Evolutionary conservation across 75 land plant genomes (phyloP).

Genomic region (Picea sitchensis): DNA sequence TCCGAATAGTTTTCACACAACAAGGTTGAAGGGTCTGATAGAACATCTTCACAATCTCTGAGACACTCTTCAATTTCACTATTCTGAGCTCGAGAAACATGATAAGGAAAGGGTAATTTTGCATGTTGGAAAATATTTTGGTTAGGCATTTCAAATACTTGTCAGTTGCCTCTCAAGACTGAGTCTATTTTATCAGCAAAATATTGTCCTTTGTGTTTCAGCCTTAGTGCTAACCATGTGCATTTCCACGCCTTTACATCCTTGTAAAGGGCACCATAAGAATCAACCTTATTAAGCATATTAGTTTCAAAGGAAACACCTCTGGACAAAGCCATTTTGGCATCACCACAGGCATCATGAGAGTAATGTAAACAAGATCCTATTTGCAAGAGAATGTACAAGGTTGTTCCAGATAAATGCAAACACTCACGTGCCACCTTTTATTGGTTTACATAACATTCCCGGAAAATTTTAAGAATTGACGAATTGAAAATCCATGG

Average conservation of each 20-base stretch:
- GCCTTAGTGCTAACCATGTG: background rate
- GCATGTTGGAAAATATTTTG: background rate
- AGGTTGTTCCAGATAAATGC: too few relatives aligned
- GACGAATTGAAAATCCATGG: too few relatives aligned
- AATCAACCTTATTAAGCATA: background rate
- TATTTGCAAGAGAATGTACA: too few relatives aligned
- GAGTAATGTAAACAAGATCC: too few relatives aligned
- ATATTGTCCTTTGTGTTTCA: background rate
- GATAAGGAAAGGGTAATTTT: background rate
- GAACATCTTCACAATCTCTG: background rate
- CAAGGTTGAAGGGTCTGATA: background rate
- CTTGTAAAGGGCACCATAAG: background rate
- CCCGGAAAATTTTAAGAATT: too few relatives aligned
- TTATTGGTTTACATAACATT: too few relatives aligned
- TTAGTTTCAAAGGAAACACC: background rate
- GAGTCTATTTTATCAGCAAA: background rate
- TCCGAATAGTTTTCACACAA: background rate
- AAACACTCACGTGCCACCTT: too few relatives aligned
- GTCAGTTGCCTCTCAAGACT: background rate
- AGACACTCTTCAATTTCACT: constrained; percentile 7
- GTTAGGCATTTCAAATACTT: background rate
- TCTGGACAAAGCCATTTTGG: too few relatives aligned
- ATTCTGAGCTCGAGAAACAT: background rate
- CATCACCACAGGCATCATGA: too few relatives aligned
- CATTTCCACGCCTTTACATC: background rate